These are phyloP conservation scores for Alternaria novae-zelandiae DNA, from an alignment of 2,329 filamentous ascomycete species.

Conservation along the genomic window DNA sequence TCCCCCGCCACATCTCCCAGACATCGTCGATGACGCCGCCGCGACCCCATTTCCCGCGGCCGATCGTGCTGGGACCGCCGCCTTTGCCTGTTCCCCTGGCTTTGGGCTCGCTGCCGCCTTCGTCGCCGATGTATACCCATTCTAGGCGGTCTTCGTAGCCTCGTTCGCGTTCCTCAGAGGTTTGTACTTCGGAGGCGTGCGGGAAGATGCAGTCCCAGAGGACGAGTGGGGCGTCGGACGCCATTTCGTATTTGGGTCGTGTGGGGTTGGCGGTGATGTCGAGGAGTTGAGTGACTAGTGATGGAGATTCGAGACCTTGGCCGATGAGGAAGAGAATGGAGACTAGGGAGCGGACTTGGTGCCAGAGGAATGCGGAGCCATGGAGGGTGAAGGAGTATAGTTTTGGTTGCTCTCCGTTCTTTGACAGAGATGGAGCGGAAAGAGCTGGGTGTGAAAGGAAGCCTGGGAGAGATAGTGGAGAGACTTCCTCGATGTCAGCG, in stretches of 20 bases:
- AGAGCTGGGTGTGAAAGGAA: conserved; percentile 41
- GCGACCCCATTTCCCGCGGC: conserved; percentile 43
- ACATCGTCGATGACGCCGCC: conserved; percentile 59
- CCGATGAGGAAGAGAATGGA: conserved; percentile 89
- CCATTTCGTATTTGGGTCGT: conserved; percentile 90
- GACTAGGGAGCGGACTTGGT: conserved; percentile 97
- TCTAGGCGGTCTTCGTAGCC: conserved; percentile 66
- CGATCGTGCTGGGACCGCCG: conserved; percentile 18
- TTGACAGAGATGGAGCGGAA: neutral
- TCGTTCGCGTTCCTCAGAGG: conserved; percentile 45
- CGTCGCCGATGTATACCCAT: conserved; percentile 82
- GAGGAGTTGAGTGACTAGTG: conserved; percentile 75
- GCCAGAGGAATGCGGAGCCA: conserved; percentile 94
- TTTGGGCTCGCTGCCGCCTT: conserved; percentile 58
- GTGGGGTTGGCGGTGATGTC: conserved; percentile 73
- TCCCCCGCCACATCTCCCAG: conserved; percentile 82
- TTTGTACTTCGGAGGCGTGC: conserved; percentile 47
- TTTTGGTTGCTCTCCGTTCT: conserved; percentile 54
- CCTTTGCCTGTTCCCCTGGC: conserved; percentile 22
- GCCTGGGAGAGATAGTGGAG: conserved; percentile 31
- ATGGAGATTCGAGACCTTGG: conserved; percentile 81
- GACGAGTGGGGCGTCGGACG: conserved; percentile 85
- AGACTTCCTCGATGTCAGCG: conserved; percentile 70
- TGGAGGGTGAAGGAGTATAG: conserved; percentile 89
- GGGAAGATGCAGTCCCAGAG: conserved; percentile 97